Evolutionary conservation across 345 rosid species (phyloP), one percentile per base, ranked within the genome.

Genomic region (Capsella bursapastoris): DNA sequence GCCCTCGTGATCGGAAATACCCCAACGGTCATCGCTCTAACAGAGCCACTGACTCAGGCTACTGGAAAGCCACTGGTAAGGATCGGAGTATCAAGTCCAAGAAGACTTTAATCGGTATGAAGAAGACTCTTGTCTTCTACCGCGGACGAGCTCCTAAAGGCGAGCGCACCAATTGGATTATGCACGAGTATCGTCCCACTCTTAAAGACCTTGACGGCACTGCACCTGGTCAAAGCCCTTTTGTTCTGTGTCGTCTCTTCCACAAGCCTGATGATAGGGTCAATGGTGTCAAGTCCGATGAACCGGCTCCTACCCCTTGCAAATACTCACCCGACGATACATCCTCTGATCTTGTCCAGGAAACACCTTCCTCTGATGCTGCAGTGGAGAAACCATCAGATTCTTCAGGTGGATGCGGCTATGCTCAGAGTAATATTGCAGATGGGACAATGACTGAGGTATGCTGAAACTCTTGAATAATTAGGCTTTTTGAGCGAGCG

Each of bases 21-120:
- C 66, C 66, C 7, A 62, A 62, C 22, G 66, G 66, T 43, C 51
- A 62, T 43, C 66, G 66, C 4, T 62, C 66, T 31, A 62, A 62
- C 44, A 62, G 66, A 62, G 66, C 66, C 1, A 62, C 66, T 62
- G 66, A 62, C 12, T 90, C 93, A 4, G 96, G 97, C 1, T 88
- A 92, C 74, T 92, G 97, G 97, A 92, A 92, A 53, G 93, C 97
- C 35, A 92, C 96, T 0, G 96, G 97, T 34, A 92, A 89, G 77
- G 97, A 92, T 68, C 87, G 96, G 14, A 92, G 90, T 41, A 89
- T 92, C 8, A 83, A 80, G 78, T 79, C 87, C 7, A 84, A 86
- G 41, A 89, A 80, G 80, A 7, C 60, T 8, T 61, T 52, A 43
- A 79, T 89, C 51, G 97, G 97, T 13, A 92, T 92, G 97, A 92